Evolutionary conservation across 768 basidiomycete species (phyloP).

Genomic region (Trametes cinnabarina): DNA sequence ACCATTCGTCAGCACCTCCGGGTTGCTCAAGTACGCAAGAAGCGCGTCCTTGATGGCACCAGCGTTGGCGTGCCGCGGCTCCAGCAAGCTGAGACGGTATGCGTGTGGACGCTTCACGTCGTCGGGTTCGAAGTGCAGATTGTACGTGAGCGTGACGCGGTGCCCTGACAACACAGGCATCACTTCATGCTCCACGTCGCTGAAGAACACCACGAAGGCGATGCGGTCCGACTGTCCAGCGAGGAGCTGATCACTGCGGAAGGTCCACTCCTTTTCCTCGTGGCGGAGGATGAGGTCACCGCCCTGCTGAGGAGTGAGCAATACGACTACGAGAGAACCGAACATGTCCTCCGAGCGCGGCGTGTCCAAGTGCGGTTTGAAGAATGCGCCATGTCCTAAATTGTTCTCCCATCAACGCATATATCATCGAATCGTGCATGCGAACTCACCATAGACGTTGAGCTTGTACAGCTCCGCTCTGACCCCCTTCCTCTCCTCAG

Average conservation of each 20-base stretch:
- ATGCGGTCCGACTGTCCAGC: conserved; percentile 1
- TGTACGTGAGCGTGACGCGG: conserved; percentile 45
- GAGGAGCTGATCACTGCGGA: conserved; percentile 36
- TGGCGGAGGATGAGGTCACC: conserved; percentile 39
- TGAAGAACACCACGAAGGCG: conserved; percentile 43
- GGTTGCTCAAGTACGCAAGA: conserved; percentile 30
- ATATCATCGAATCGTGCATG: background rate
- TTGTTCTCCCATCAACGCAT: background rate
- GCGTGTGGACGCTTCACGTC: background rate
- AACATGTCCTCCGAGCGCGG: conserved; percentile 30
- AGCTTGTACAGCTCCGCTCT: conserved; percentile 27
- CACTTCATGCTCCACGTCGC: conserved; percentile 47
- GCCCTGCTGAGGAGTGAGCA: conserved; percentile 46
- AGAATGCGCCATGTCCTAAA: conserved; percentile 26
- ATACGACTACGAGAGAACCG: conserved; percentile 48
- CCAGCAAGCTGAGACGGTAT: background rate
- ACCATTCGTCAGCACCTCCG: conserved; percentile 33
- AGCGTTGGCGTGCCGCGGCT: background rate
- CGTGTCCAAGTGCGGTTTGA: conserved; percentile 30
- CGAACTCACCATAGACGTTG: conserved; percentile 27
- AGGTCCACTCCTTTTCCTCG: conserved; percentile 9
- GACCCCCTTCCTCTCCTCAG: conserved; percentile 7
- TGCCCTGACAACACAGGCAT: conserved; percentile 38
- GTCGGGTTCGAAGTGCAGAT: conserved; percentile 28
- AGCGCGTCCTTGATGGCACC: conserved; percentile 16